These are phyloP conservation scores for Gnaphalium uliginosum DNA, from an alignment of 129 eudicot genomes.

Conservation along the genomic window DNA sequence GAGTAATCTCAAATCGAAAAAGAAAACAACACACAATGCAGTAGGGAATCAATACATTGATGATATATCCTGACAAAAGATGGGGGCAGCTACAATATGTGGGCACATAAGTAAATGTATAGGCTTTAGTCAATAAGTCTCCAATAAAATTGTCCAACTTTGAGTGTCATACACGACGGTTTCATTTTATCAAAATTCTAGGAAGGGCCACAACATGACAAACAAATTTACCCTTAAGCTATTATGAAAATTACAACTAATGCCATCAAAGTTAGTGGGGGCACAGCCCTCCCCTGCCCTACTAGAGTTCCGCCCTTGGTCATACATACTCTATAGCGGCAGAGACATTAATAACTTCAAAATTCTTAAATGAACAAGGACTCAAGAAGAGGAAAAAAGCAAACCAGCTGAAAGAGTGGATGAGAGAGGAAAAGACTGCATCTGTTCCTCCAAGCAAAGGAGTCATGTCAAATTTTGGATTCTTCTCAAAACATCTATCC, in stretches of 20 bases:
- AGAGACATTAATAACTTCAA: background rate
- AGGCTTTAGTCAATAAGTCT: background rate
- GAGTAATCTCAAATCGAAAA: background rate
- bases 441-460: slow-evolving; percentile 99
- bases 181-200: no score
- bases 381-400: slow-evolving; percentile 19
- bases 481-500: slow-evolving; percentile 93
- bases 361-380: background rate
- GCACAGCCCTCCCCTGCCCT: no score
- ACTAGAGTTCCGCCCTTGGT: no score
- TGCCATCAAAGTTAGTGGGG: no score
- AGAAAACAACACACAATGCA: background rate
- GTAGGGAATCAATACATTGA: background rate
- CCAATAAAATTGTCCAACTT: background rate
- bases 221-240: no score
- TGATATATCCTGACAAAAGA: background rate
- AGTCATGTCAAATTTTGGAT: slow-evolving; percentile 95
- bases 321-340: background rate
- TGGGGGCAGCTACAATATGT: background rate
- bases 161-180: no score
- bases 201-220: no score
- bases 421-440: slow-evolving; percentile 84
- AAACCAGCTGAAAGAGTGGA: slow-evolving; percentile 93
- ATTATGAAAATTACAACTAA: no score
- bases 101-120: background rate